phyloP scores from a whole-genome alignment of 129 eudicot species.

The Artemisia argyi region DNA sequence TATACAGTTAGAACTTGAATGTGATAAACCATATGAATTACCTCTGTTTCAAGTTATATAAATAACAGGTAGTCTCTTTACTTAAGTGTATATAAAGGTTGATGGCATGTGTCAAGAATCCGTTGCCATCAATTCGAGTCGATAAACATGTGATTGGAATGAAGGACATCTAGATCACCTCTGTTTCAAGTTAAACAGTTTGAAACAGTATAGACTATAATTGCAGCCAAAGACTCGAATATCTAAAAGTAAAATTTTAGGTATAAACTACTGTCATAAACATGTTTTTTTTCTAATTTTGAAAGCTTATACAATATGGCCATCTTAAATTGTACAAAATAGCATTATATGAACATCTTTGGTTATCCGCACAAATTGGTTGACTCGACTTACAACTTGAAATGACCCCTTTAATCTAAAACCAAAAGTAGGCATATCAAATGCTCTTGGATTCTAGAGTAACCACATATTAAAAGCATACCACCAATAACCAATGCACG shows the following conservation, averaged over 20 bases:
- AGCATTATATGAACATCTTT: background rate
- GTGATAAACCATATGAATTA: too few species aligned
- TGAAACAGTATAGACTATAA: slow-evolving; percentile 67
- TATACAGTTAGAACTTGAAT: too few species aligned
- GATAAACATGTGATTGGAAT: slow-evolving; percentile 66
- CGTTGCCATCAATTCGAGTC: slow-evolving; percentile 68
- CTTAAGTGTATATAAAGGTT: slow-evolving; percentile 70
- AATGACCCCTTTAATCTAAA: background rate
- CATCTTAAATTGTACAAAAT: background rate
- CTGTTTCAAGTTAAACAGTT: slow-evolving; percentile 66
- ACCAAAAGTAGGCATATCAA: background rate
- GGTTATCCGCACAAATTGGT: too few species aligned
- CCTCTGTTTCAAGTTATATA: too few species aligned
- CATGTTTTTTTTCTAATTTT: too few species aligned
- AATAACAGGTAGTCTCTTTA: too few species aligned
- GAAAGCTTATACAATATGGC: too few species aligned
- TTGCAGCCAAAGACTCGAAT: too few species aligned
- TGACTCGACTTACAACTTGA: background rate
- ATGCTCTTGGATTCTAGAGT: background rate
- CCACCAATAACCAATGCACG: background rate
- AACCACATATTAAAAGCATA: background rate
- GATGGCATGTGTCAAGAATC: slow-evolving; percentile 74
- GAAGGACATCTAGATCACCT: slow-evolving; percentile 62
- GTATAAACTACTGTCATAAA: too few species aligned
- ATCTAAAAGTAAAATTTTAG: too few species aligned